Conservation (phyloP, 306 rosid species). For the Fragaria iinumae region DNA sequence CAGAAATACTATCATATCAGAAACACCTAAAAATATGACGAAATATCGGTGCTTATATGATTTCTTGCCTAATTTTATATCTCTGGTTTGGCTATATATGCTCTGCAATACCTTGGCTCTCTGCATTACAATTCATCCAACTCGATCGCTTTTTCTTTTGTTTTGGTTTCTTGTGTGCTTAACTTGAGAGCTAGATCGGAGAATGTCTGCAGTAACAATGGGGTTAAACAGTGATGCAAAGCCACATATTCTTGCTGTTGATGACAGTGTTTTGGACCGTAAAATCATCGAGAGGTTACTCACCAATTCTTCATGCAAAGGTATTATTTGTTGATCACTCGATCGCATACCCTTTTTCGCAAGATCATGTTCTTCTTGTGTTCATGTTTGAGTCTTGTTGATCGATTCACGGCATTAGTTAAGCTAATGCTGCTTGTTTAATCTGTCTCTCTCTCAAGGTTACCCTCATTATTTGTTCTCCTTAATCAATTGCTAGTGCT, state of each 20-base stretch:
- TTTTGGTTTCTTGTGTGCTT: not conserved
- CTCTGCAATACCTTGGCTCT: not conserved
- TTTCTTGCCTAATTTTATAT: conserved; percentile 4
- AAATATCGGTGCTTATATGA: conserved; percentile 9
- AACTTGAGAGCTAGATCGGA: not conserved
- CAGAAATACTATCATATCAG: not conserved
- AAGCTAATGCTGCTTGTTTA: no score
- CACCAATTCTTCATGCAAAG: conserved; percentile 30
- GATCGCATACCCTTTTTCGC: not conserved
- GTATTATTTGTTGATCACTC: not conserved
- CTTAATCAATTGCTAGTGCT: no score
- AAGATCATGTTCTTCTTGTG: not conserved
- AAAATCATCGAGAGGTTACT: conserved; percentile 27
- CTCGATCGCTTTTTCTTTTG: not conserved
- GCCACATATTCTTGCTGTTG: conserved; percentile 35
- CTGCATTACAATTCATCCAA: not conserved
- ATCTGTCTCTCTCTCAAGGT: no score
- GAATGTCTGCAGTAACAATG: conserved; percentile 1
- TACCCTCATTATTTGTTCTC: not conserved
- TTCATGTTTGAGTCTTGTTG: not conserved
- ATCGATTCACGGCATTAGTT: not conserved
- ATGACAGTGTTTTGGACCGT: conserved; percentile 29
- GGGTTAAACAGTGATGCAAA: conserved; percentile 10
- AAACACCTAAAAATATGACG: conserved; percentile 13
- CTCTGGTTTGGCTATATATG: not conserved